Percentiles rank a stretch among this genome's conserved stretches.
Conservation (phyloP, 257 asterid species). For the Ilex asprella region DNA sequence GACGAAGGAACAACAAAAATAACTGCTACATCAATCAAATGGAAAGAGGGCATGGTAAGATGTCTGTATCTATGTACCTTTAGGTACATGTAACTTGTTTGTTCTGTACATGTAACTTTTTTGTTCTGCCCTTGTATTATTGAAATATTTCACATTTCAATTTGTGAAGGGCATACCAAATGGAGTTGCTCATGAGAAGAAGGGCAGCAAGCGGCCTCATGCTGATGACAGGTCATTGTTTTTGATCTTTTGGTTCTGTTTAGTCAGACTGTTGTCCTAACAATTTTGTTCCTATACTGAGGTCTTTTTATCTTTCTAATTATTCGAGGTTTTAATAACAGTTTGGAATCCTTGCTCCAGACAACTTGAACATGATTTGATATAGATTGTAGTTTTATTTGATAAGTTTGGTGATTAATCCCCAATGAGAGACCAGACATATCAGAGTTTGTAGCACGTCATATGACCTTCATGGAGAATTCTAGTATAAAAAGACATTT, state of each 20-base stretch:
- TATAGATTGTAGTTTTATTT: no score
- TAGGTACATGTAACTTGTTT: slow-evolving; percentile 2
- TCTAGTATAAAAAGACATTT: no score
- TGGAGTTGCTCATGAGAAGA: slow-evolving; percentile 72
- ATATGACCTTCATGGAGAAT: no score
- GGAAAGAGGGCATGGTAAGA: slow-evolving; percentile 93
- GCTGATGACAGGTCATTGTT: slow-evolving; percentile 69
- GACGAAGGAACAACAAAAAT: slow-evolving; percentile 83
- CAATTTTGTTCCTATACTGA: no score
- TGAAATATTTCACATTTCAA: slow-evolving; percentile 13
- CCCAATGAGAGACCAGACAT: no score
- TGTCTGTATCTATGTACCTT: background rate
- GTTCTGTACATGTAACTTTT: background rate
- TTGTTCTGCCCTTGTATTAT: slow-evolving; percentile 6
- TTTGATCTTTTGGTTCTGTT: background rate
- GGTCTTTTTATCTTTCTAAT: no score
- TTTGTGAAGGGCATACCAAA: slow-evolving; percentile 60
- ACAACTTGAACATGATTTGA: no score
- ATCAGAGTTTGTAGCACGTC: no score
- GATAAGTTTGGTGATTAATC: no score
- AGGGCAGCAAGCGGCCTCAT: slow-evolving; percentile 72
- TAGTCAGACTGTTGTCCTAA: background rate
- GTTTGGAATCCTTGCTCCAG: no score
- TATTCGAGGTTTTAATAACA: no score
- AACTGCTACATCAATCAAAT: slow-evolving; percentile 73